phyloP scores from a whole-genome alignment of 2,329 filamentous ascomycete genomes.

The Exophiala dermatitidis region DNA sequence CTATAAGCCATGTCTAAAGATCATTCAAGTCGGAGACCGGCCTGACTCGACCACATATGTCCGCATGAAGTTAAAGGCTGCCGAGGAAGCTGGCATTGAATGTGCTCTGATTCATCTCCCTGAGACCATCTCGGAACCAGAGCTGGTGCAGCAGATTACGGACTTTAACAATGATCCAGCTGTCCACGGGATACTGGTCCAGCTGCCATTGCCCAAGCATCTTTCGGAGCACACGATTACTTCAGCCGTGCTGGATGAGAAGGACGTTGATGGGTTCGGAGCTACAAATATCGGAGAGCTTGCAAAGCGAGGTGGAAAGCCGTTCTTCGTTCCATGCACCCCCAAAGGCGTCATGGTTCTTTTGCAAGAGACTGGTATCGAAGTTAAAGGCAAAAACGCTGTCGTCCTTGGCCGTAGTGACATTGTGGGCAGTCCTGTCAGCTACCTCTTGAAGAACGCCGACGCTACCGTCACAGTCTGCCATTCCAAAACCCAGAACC shows the following conservation, averaged over 20 bases:
- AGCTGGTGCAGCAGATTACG: conserved; percentile 75
- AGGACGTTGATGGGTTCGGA: conserved; percentile 97
- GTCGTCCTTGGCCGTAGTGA: conserved; percentile 93
- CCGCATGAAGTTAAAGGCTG: conserved; percentile 98
- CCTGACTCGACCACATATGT: conserved; percentile 97
- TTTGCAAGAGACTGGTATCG: conserved; percentile 72
- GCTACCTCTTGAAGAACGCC: conserved; percentile 88
- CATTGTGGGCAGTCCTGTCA: conserved; percentile 94
- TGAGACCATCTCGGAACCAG: conserved; percentile 71
- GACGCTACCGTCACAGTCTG: conserved; percentile 95
- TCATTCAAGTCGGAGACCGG: conserved; percentile 92
- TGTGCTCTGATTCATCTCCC: conserved; percentile 81
- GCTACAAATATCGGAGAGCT: conserved; percentile 92
- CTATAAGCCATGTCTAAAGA: conserved; percentile 84
- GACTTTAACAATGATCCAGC: conserved; percentile 76
- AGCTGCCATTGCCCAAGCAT: conserved; percentile 81
- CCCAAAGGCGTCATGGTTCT: conserved; percentile 96
- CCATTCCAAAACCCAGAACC: conserved; percentile 74
- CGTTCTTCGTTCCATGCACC: conserved; percentile 88
- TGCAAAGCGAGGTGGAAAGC: conserved; percentile 85
- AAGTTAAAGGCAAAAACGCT: conserved; percentile 81
- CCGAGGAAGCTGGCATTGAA: conserved; percentile 84
- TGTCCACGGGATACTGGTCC: conserved; percentile 88
- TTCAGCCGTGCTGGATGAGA: conserved; percentile 82
- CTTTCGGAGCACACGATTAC: conserved; percentile 87